Evolutionary conservation across 2,329 filamentous ascomycete species (phyloP).

Genomic region (Alternaria ventricosa): DNA sequence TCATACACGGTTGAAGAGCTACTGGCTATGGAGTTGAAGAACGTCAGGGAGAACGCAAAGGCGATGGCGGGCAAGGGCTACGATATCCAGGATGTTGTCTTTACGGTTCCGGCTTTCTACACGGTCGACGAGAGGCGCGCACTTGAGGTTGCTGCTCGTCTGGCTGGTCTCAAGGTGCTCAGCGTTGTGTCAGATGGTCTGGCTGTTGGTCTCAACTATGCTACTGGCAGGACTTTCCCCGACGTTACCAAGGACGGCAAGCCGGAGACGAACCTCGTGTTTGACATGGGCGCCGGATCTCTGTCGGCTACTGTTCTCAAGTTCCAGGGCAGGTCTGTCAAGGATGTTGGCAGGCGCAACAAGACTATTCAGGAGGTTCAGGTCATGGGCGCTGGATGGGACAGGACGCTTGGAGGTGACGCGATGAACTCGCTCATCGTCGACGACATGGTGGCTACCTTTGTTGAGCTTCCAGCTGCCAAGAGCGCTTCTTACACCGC

Average conservation of each 20-base stretch:
- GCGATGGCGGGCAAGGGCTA: slow-evolving; percentile 76
- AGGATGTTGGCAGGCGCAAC: slow-evolving; percentile 91
- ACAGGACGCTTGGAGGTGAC: slow-evolving; percentile 88
- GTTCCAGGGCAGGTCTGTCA: slow-evolving; percentile 87
- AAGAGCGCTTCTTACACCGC: slow-evolving; percentile 69
- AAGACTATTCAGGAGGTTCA: slow-evolving; percentile 97
- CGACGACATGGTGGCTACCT: slow-evolving; percentile 84
- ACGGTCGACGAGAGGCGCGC: slow-evolving; percentile 89
- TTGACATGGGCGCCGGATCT: slow-evolving; percentile 97
- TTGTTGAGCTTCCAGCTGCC: slow-evolving; percentile 69
- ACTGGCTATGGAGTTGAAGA: slow-evolving; percentile 94
- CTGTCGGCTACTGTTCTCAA: slow-evolving; percentile 87
- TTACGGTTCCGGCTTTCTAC: slow-evolving; percentile 90
- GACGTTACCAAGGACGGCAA: slow-evolving; percentile 80
- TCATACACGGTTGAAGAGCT: slow-evolving; percentile 85
- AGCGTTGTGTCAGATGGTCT: slow-evolving; percentile 87
- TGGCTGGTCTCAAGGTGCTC: slow-evolving; percentile 87
- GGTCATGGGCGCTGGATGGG: slow-evolving; percentile 86
- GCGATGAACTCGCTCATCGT: slow-evolving; percentile 86
- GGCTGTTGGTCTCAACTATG: slow-evolving; percentile 94
- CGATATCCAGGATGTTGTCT: slow-evolving; percentile 78
- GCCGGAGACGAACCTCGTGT: slow-evolving; percentile 90
- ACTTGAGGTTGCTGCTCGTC: slow-evolving; percentile 79
- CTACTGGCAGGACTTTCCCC: slow-evolving; percentile 87
- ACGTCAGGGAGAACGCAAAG: slow-evolving; percentile 88